Evolutionary conservation across 2,329 filamentous ascomycete species (phyloP).

Genomic region (Rhinocladiella similis): DNA sequence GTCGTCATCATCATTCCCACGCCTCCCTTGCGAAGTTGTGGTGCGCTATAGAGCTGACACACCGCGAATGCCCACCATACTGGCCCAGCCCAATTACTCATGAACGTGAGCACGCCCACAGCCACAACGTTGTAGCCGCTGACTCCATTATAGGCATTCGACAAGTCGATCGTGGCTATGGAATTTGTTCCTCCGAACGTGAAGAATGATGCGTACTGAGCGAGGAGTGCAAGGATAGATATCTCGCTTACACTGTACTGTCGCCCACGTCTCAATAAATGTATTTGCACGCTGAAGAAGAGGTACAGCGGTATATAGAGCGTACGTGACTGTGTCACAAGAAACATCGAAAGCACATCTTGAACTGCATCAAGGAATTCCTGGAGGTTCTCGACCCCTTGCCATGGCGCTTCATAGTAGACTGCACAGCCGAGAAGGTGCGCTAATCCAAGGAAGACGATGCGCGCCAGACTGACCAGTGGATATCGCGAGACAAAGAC

Average conservation of each 20-base stretch:
- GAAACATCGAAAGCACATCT: constrained; percentile 72
- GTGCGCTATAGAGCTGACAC: constrained; percentile 17
- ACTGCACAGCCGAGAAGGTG: constrained; percentile 32
- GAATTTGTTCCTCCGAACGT: constrained; percentile 88
- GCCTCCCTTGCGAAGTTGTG: constrained; percentile 3
- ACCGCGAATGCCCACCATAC: constrained; percentile 80
- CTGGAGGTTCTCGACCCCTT: constrained; percentile 3
- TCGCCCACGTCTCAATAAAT: constrained; percentile 50
- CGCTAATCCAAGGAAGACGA: constrained; percentile 50
- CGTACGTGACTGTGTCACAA: constrained; percentile 81
- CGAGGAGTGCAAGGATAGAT: constrained; percentile 69
- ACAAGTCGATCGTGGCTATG: constrained; percentile 92
- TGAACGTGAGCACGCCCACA: constrained; percentile 81
- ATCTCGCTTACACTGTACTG: constrained; percentile 53
- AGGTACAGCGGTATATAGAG: constrained; percentile 85
- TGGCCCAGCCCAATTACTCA: constrained; percentile 87
- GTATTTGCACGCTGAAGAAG: constrained; percentile 66
- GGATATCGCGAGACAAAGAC: constrained; percentile 35
- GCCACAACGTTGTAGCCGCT: constrained; percentile 74
- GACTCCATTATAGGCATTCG: constrained; percentile 92
- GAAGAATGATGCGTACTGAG: constrained; percentile 85
- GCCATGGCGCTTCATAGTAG: constrained; percentile 29
- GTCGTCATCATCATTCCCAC: constrained; percentile 60
- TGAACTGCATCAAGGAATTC: constrained; percentile 51
- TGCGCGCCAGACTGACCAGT: constrained; percentile 48